phyloP scores from a whole-genome alignment of 2,329 filamentous ascomycete species.

The Aspergillus novoparasiticus region DNA sequence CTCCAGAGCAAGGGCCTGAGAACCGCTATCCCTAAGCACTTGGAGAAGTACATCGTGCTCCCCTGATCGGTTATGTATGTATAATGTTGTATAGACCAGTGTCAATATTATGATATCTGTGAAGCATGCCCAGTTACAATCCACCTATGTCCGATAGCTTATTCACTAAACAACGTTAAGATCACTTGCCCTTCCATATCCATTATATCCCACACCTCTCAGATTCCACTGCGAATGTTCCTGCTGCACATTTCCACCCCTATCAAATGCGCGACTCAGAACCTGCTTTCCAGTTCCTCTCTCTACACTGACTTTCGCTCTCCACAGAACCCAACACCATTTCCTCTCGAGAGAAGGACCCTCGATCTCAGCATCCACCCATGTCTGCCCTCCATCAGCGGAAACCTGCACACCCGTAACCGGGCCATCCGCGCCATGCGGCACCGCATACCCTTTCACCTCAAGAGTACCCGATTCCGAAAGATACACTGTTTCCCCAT shows the following conservation, averaged over 20 bases:
- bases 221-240: conserved; percentile 58
- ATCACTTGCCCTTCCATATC: conserved; percentile 57
- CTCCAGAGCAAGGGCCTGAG: conserved; percentile 81
- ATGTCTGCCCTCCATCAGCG: conserved; percentile 52
- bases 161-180: conserved; percentile 44
- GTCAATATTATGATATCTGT: not conserved
- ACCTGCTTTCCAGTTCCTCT: conserved; percentile 48
- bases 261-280: conserved; percentile 59
- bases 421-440: conserved; percentile 55
- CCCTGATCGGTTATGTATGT: conserved; percentile 52
- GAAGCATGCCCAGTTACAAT: not conserved
- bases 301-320: conserved; percentile 45
- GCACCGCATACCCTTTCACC: conserved; percentile 60
- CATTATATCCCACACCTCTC: conserved; percentile 63
- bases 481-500: conserved; percentile 45
- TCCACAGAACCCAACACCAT: conserved; percentile 63
- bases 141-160: not conserved
- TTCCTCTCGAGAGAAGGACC: conserved; percentile 35
- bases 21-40: conserved; percentile 75
- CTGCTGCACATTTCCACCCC: conserved; percentile 54
- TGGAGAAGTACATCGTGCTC: conserved; percentile 93
- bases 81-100: conserved; percentile 12
- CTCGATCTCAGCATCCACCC: conserved; percentile 51
- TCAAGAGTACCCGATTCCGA: conserved; percentile 48
- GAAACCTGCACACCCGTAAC: conserved; percentile 58